Evolutionary conservation across 441 rosid genomes (phyloP).

Genomic region (Gossypium trilobum): DNA sequence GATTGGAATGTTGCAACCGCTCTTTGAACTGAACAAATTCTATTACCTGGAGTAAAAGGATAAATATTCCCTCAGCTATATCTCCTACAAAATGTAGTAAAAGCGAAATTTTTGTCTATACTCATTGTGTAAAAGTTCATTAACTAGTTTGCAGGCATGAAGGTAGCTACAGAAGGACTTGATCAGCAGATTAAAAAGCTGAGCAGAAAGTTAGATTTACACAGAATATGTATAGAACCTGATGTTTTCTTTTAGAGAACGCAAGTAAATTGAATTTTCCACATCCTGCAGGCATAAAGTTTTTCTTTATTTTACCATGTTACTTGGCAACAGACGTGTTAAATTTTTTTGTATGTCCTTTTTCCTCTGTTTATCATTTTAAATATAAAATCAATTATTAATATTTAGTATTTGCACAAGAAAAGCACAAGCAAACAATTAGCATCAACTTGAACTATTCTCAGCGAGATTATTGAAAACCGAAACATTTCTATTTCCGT

Average conservation of each 20-base stretch:
- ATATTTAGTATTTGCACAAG: neutral
- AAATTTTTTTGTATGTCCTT: neutral
- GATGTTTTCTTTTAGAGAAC: neutral
- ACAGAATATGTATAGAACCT: neutral
- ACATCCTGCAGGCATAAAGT: neutral
- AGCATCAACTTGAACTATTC: neutral
- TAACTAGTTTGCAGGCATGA: neutral
- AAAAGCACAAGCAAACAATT: neutral
- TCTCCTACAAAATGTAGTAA: neutral
- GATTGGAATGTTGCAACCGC: slow-evolving; percentile 71
- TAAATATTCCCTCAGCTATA: neutral
- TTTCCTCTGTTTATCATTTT: neutral
- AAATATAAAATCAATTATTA: neutral
- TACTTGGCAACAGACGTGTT: neutral
- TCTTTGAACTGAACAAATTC: slow-evolving; percentile 97
- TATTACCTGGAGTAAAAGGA: slow-evolving; percentile 53
- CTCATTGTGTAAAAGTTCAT: neutral
- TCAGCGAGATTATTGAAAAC: neutral
- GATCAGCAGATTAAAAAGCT: neutral
- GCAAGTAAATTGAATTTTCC: neutral
- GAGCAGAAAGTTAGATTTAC: neutral
- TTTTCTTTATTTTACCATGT: neutral
- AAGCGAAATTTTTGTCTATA: neutral
- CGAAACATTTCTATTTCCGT: neutral
- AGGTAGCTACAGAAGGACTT: neutral